Evolutionary conservation across 2,329 filamentous ascomycete species (phyloP).

Genomic region (Beauveria sp.): DNA sequence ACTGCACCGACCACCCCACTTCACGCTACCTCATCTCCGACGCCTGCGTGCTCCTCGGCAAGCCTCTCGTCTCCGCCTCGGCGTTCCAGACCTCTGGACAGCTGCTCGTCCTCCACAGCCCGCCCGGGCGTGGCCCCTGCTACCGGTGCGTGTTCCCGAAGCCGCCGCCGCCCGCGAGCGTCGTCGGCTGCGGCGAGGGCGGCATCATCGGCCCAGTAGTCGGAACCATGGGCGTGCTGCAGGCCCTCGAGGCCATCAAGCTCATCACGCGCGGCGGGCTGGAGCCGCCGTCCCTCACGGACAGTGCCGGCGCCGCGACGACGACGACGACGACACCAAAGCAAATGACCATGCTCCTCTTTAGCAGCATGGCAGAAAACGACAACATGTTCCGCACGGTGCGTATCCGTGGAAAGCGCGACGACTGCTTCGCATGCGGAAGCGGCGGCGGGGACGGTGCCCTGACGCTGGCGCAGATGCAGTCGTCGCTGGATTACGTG

Average conservation of each 20-base stretch:
- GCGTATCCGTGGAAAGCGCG: conserved; percentile 60
- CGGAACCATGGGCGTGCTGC: conserved; percentile 84
- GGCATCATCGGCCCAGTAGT: conserved; percentile 91
- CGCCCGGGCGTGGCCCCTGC: conserved; percentile 70
- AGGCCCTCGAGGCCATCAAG: conserved; percentile 84
- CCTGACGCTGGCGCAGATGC: conserved; percentile 56
- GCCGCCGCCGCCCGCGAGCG: conserved; percentile 74
- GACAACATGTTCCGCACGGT: conserved; percentile 60
- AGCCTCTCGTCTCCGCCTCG: conserved; percentile 80
- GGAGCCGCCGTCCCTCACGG: conserved; percentile 6
- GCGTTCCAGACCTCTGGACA: conserved; percentile 86
- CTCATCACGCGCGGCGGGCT: conserved; percentile 48
- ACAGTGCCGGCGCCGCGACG: conserved; percentile 3
- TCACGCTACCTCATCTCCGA: conserved; percentile 92
- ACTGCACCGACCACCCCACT: conserved; percentile 91
- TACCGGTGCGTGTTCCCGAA: conserved; percentile 90
- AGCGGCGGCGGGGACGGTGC: conserved; percentile 41
- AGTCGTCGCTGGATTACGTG: conserved; percentile 66
- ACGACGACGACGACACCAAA: conserved; percentile 16
- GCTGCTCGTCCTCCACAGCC: conserved; percentile 79
- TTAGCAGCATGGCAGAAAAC: conserved; percentile 36
- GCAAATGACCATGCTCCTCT: conserved; percentile 34
- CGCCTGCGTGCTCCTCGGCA: conserved; percentile 69
- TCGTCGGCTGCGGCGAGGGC: conserved; percentile 84
- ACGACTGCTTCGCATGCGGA: conserved; percentile 69